These are phyloP conservation scores for Saxophila tyrrhenica DNA, from an alignment of 495 filamentous ascomycete species.

Conservation along the genomic window DNA sequence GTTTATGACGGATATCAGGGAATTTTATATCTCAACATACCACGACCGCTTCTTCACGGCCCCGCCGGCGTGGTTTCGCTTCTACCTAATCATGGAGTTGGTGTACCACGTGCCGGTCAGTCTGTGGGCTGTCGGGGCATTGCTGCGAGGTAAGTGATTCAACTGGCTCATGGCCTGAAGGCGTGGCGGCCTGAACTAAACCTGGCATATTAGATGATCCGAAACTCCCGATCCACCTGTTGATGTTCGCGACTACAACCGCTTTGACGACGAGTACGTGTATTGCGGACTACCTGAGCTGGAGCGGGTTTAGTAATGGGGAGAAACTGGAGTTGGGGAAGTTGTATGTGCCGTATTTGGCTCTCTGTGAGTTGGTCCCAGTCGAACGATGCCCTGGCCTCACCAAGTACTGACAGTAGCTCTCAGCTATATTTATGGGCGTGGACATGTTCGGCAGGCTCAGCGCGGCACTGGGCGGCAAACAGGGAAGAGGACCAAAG, in stretches of 20 bases:
- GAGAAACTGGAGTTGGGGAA: conserved; percentile 48
- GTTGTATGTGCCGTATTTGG: conserved; percentile 62
- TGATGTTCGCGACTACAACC: conserved; percentile 58
- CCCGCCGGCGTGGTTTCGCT: conserved; percentile 58
- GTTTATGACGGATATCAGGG: conserved; percentile 40
- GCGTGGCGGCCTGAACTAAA: background rate
- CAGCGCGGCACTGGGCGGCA: background rate
- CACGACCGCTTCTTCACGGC: conserved; percentile 65
- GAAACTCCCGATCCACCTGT: conserved; percentile 50
- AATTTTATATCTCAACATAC: conserved; percentile 55
- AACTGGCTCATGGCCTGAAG: background rate
- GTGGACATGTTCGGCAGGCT: conserved; percentile 44
- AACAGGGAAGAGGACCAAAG: background rate
- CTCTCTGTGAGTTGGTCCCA: conserved; percentile 48
- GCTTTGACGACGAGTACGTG: conserved; percentile 64
- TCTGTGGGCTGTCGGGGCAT: conserved; percentile 48
- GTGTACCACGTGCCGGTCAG: conserved; percentile 58
- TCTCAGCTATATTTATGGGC: conserved; percentile 44
- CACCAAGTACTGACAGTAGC: background rate
- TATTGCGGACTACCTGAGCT: conserved; percentile 43
- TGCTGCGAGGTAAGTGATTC: conserved; percentile 38
- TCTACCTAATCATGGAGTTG: conserved; percentile 59
- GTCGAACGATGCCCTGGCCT: background rate
- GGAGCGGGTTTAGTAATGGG: conserved; percentile 22
- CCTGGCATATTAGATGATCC: conserved; percentile 40